Evolutionary conservation across 2,329 filamentous ascomycete species (phyloP).

Genomic region (Dactylellina sp.): DNA sequence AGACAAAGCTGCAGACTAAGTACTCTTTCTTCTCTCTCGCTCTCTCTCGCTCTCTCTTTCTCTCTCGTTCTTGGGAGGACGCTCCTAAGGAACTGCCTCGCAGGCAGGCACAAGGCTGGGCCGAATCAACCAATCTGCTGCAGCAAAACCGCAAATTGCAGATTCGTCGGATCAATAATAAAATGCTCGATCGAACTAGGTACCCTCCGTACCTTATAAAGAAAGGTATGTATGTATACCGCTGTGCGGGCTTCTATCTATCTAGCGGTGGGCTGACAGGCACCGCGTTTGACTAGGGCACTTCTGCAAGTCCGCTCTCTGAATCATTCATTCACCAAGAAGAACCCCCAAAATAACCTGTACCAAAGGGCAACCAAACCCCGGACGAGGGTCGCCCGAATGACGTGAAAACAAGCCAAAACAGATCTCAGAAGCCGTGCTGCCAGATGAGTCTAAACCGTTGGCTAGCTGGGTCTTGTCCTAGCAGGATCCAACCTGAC

Average conservation of each 20-base stretch:
- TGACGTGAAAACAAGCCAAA: conserved; percentile 6
- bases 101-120: conserved; percentile 11
- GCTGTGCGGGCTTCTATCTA: too few species aligned
- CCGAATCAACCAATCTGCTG: not conserved
- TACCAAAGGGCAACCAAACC: conserved; percentile 3
- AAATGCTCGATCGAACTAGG: too few species aligned
- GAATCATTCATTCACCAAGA: conserved; percentile 5
- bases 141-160: not conserved
- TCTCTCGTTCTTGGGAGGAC: too few species aligned
- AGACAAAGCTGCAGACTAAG: too few species aligned
- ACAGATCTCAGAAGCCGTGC: not conserved
- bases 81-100: conserved; percentile 1
- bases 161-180: not conserved
- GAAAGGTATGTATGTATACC: too few species aligned
- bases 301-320: not conserved
- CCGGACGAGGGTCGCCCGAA: not conserved
- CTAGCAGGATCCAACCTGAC: conserved; percentile 22
- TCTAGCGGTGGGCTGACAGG: conserved; percentile 5
- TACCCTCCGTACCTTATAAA: too few species aligned
- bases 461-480: not conserved
- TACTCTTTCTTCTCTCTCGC: too few species aligned
- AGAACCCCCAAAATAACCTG: conserved; percentile 6
- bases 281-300: conserved; percentile 1
- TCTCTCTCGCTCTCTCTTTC: too few species aligned
- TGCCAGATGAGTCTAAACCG: conserved; percentile 9